Percentiles rank a stretch among this genome's conserved stretches.
Evolutionary conservation across 768 basidiomycete species (phyloP).

Genomic region (Hemileccinum impolitum): DNA sequence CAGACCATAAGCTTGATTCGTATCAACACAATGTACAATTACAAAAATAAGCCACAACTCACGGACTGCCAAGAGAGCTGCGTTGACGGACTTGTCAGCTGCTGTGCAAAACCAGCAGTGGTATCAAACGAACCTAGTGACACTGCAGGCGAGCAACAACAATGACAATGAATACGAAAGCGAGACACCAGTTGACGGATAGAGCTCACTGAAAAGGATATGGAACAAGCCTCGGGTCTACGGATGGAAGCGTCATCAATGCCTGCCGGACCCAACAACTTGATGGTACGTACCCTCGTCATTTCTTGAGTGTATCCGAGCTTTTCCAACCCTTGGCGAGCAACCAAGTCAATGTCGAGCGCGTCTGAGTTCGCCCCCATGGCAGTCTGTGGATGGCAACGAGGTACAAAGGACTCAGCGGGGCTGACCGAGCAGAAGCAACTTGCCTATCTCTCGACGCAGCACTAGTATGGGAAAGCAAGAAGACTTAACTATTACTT

Average conservation of each 20-base stretch:
- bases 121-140: slow-evolving; percentile 38
- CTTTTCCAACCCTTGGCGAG: slow-evolving; percentile 41
- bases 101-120: too few relatives aligned
- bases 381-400: background rate
- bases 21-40: slow-evolving; percentile 1
- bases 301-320: slow-evolving; percentile 58
- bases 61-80: slow-evolving; percentile 65
- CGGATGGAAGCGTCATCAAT: background rate
- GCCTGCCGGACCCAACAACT: too few relatives aligned
- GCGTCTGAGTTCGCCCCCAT: slow-evolving; percentile 14
- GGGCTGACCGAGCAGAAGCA: too few relatives aligned
- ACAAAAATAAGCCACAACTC: slow-evolving; percentile 23
- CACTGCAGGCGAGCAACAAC: slow-evolving; percentile 33
- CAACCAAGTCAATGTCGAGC: slow-evolving; percentile 22
- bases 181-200: background rate
- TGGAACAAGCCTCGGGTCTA: slow-evolving; percentile 52
- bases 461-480: background rate
- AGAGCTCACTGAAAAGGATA: slow-evolving; percentile 48
- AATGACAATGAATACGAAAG: background rate
- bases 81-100: slow-evolving; percentile 1
- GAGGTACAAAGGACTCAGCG: too few relatives aligned
- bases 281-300: slow-evolving; percentile 36
- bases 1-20: slow-evolving; percentile 48
- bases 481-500: too few relatives aligned
- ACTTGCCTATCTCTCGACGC: slow-evolving; percentile 4